A percentile compares a stretch with the other conserved stretches of the same genome.
phyloP scores from a whole-genome alignment of 306 rosid genomes.

The Dicorynia guianensis region DNA sequence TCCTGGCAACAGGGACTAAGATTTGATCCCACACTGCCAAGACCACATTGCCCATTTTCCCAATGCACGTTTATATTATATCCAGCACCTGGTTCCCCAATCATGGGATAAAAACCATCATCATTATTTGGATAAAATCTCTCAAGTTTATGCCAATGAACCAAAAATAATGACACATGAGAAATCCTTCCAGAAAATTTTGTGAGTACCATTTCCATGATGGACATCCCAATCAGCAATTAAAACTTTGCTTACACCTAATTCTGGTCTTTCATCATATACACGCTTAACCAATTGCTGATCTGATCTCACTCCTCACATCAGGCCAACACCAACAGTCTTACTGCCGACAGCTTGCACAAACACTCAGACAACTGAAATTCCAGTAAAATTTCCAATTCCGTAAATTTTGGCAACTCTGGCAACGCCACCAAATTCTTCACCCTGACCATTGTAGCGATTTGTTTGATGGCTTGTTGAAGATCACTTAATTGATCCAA shows the following conservation, averaged over 20 bases:
- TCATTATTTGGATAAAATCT: conserved; percentile 74
- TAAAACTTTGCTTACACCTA: conserved; percentile 74
- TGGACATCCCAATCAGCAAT: conserved; percentile 99
- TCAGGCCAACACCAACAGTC: too few relatives aligned
- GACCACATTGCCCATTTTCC: conserved; percentile 89
- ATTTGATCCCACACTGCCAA: conserved; percentile 95
- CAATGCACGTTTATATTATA: conserved; percentile 94
- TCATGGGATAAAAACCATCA: conserved; percentile 78
- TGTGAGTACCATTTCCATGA: conserved; percentile 98
- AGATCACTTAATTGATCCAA: too few relatives aligned
- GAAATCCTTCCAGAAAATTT: conserved; percentile 86
- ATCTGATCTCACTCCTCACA: too few relatives aligned
- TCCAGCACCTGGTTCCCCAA: conserved; percentile 85
- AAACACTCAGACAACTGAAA: too few relatives aligned
- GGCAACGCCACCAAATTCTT: too few relatives aligned
- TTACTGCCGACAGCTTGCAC: too few relatives aligned
- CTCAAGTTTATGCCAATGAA: conserved; percentile 97
- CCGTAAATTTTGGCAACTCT: too few relatives aligned
- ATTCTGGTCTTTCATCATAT: too few relatives aligned
- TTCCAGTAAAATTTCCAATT: too few relatives aligned
- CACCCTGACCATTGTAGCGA: too few relatives aligned
- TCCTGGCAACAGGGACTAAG: conserved; percentile 45
- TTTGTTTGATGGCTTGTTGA: too few relatives aligned
- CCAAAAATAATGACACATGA: conserved; percentile 90
- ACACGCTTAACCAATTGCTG: too few relatives aligned